Base-by-base conservation (phyloP, 2,329 filamentous ascomycete species). In the Annulohypoxylon truncatum region DNA sequence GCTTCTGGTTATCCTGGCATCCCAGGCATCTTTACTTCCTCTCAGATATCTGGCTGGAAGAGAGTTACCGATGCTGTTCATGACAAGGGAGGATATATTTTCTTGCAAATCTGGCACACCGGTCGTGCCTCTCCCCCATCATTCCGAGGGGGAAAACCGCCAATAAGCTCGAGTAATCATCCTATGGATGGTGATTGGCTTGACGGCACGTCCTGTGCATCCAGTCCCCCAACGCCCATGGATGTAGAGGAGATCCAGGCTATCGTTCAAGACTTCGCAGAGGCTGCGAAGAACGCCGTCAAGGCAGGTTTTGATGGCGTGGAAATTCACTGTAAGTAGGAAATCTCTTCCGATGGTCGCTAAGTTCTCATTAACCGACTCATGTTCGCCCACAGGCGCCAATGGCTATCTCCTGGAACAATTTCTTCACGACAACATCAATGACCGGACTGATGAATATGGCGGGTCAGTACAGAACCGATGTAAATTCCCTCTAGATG, bases 241-340 rank as follows among this genome's bases (percentile, higher is more conserved):
- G 89, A 86, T 0, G 79, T 85, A 15, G 79, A 83, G 1, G 90
- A 93, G 50, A 94, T 94, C 60, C 82, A 86, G 56, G 77, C 84
- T 2, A 80, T 90, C 63, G 91, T 91, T 77, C 74, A 75, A 4
- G 87, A 87, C 1, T 93, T 86, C 78, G 85, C 83, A 0, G 83
- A 81, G 0, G 84, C 83, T 0, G 81, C 83, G 0, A 81, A 82
- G 70, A 78, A 86, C 9, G 85, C 90, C 0, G 76, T 92, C 1
- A 81, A 83, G 47, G 87, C 87, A 1, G 91, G 91, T 0, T 89
- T 90, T 42, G 90, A 93, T 73, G 71, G 74, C 1, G 71, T 75
- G 0, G 90, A 92, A 67, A 76, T 80, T 40, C 79, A 83, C 64
- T 2, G 79, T 79, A 20, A 72, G 77, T 46, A 66, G 22, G 72